Evolutionary conservation across 2,329 filamentous ascomycete genomes (phyloP).

Genomic region (Colletotrichum tofieldiae): DNA sequence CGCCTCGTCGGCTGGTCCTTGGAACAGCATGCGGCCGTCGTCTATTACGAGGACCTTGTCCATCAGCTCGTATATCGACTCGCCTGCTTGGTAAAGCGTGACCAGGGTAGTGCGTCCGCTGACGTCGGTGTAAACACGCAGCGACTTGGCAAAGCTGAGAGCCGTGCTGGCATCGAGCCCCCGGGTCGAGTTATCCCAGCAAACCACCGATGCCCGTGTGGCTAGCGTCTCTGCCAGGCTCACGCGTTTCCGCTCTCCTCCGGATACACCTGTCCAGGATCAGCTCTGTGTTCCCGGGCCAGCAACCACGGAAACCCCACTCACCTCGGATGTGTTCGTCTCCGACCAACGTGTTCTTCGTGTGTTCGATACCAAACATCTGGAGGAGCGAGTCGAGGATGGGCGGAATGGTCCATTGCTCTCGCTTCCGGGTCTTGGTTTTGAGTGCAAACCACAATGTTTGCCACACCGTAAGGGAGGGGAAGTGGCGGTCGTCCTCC

Average conservation of each 20-base stretch:
- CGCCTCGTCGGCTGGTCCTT: slow-evolving; percentile 78
- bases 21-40: slow-evolving; percentile 81
- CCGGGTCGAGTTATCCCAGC: slow-evolving; percentile 86
- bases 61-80: slow-evolving; percentile 68
- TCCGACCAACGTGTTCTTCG: slow-evolving; percentile 82
- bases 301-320: not conserved
- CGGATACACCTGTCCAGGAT: slow-evolving; percentile 68
- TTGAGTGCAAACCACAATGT: slow-evolving; percentile 82
- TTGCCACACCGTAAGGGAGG: slow-evolving; percentile 82
- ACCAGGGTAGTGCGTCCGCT: slow-evolving; percentile 71
- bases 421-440: slow-evolving; percentile 81
- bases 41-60: slow-evolving; percentile 88
- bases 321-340: slow-evolving; percentile 78
- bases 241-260: slow-evolving; percentile 86
- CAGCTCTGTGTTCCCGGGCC: not conserved
- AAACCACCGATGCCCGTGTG: slow-evolving; percentile 80
- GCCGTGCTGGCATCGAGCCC: slow-evolving; percentile 87
- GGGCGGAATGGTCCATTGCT: slow-evolving; percentile 74
- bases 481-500: slow-evolving; percentile 84
- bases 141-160: slow-evolving; percentile 80
- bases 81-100: slow-evolving; percentile 61
- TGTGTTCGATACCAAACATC: slow-evolving; percentile 86
- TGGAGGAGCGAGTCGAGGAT: slow-evolving; percentile 80
- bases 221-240: slow-evolving; percentile 84
- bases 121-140: slow-evolving; percentile 83